Evolutionary conservation across 1,284 basidiomycete species (phyloP).

Genomic region (Coniophora puteana): DNA sequence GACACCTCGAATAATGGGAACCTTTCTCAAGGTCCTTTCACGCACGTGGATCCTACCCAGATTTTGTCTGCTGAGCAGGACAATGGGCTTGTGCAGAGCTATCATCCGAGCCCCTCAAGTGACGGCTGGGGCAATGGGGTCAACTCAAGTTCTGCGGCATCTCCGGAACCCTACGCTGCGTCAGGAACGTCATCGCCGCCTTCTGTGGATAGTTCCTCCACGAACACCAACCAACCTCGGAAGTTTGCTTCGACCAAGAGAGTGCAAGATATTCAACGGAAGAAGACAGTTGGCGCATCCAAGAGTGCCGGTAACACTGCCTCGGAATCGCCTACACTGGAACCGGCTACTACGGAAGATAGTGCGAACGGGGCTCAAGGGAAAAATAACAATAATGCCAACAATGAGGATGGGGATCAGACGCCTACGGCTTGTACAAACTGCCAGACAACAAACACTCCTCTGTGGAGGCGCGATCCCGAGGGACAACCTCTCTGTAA

Average conservation of each 20-base stretch:
- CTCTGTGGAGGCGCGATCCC: constrained; percentile 92
- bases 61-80: constrained; percentile 58
- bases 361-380: constrained; percentile 25
- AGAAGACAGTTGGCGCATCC: constrained; percentile 40
- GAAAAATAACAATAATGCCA: too few species aligned
- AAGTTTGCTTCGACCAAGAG: constrained; percentile 64
- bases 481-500: constrained; percentile 92
- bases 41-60: constrained; percentile 86
- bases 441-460: constrained; percentile 94
- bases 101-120: constrained; percentile 76
- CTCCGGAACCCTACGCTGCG: constrained; percentile 69
- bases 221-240: constrained; percentile 28
- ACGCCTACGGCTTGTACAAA: constrained; percentile 87
- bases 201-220: constrained; percentile 48
- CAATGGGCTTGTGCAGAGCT: constrained; percentile 42
- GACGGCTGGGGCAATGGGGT: constrained; percentile 72
- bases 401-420: constrained; percentile 63
- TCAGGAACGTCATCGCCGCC: constrained; percentile 71
- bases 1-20: constrained; percentile 36
- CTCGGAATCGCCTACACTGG: constrained; percentile 47
- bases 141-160: constrained; percentile 63
- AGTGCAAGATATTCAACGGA: constrained; percentile 49
- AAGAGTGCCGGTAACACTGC: constrained; percentile 27
- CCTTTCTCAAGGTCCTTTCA: constrained; percentile 54
- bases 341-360: constrained; percentile 43